Conservation (phyloP, 306 rosid genomes). For the Vigna hirtella region DNA sequence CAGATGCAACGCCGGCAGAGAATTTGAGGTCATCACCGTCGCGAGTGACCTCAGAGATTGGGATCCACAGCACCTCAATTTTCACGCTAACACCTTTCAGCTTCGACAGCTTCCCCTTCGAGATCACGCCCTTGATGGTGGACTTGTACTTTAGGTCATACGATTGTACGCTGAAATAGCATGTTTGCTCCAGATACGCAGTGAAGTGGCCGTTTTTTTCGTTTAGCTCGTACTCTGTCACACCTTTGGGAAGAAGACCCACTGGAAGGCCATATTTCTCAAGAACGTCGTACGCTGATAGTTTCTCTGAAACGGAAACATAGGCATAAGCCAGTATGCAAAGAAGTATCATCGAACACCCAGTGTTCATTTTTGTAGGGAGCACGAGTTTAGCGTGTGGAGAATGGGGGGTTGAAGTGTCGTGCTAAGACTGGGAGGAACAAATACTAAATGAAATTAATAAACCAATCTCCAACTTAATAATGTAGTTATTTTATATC, state of each 20-base stretch:
- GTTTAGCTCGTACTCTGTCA: conserved; percentile 58
- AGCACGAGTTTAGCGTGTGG: neutral
- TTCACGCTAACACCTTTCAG: conserved; percentile 62
- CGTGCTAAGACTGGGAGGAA: neutral
- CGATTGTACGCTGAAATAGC: conserved; percentile 50
- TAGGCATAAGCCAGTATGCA: neutral
- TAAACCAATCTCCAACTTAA: neutral
- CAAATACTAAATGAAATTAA: neutral
- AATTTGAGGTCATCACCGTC: conserved; percentile 52
- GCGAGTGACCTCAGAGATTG: conserved; percentile 54
- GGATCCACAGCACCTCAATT: conserved; percentile 59
- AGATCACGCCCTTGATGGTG: conserved; percentile 57
- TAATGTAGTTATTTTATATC: neutral
- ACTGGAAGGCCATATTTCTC: conserved; percentile 60
- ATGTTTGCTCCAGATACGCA: conserved; percentile 47
- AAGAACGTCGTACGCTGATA: conserved; percentile 62
- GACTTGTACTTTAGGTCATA: conserved; percentile 60
- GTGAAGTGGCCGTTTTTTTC: conserved; percentile 54
- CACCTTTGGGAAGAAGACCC: conserved; percentile 73
- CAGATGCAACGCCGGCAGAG: conserved; percentile 61
- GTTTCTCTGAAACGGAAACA: neutral
- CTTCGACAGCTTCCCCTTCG: conserved; percentile 51
- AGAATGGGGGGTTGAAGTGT: neutral
- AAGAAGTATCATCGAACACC: neutral
- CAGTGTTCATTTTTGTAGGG: neutral